A percentile compares a stretch with the other conserved stretches of the same genome.
phyloP scores from a whole-genome alignment of 148 eudicot species.

The Camellia lanceoleosa region DNA sequence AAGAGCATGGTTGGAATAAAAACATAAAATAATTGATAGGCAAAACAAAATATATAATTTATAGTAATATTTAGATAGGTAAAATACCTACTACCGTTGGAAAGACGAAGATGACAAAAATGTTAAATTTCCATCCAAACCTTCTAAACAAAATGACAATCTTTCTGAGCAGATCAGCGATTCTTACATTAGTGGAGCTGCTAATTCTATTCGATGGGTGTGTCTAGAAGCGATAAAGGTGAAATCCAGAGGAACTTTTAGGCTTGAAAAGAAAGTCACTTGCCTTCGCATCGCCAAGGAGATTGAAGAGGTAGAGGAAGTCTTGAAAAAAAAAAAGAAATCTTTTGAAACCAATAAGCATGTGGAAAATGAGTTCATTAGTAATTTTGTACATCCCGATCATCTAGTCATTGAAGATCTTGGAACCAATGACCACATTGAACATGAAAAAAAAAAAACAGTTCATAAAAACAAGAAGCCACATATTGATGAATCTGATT shows the following conservation, averaged over 20 bases:
- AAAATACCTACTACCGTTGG: too few relatives aligned
- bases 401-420: constrained; percentile 5
- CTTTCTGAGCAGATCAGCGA: constrained; percentile 15
- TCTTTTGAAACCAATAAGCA: constrained; percentile 19
- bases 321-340: constrained; percentile 45
- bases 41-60: too few relatives aligned
- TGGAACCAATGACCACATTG: constrained; percentile 1
- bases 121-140: constrained; percentile 23
- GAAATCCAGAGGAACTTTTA: constrained; percentile 83
- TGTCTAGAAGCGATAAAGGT: constrained; percentile 54
- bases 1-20: too few relatives aligned
- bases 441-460: constrained; percentile 19
- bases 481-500: constrained; percentile 13
- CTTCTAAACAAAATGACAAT: constrained; percentile 14
- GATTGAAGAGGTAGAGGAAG: constrained; percentile 74
- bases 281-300: constrained; percentile 75
- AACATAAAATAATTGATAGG: too few relatives aligned
- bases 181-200: constrained; percentile 14
- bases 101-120: constrained; percentile 54
- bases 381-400: neutral
- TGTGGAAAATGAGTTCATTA: constrained; percentile 14
- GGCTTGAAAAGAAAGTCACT: constrained; percentile 82
- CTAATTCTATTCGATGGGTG: constrained; percentile 12
- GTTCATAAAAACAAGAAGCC: constrained; percentile 17
- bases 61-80: too few relatives aligned